A percentile compares a stretch with the other conserved stretches of the same genome.
Evolutionary conservation across 805 yeast genomes (phyloP).

Genomic region (Diddensiella caesifluorescens): DNA sequence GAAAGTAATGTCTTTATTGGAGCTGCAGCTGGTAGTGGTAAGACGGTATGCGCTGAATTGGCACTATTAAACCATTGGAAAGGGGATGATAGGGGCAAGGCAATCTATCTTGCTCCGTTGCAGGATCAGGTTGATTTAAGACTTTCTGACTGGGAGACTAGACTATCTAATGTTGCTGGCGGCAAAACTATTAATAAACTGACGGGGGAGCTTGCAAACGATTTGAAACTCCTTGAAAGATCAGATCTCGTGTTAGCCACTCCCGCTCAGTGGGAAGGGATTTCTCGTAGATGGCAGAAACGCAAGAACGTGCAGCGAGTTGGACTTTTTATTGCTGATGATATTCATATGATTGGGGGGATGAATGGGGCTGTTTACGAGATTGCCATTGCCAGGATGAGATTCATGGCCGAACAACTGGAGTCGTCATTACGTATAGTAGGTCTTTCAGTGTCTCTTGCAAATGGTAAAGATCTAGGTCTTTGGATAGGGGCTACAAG

Average conservation of each 20-base stretch:
- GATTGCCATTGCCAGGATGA: constrained; percentile 60
- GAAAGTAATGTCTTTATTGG: constrained; percentile 63
- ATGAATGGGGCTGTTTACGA: constrained; percentile 62
- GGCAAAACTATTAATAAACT: constrained; percentile 56
- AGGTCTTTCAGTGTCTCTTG: constrained; percentile 63
- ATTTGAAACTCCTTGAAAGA: constrained; percentile 49
- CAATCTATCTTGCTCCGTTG: constrained; percentile 63
- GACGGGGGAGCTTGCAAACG: constrained; percentile 51
- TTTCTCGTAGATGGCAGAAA: constrained; percentile 80
- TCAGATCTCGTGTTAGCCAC: constrained; percentile 72
- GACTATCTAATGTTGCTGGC: constrained; percentile 37
- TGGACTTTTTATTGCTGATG: constrained; percentile 67
- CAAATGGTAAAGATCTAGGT: constrained; percentile 72
- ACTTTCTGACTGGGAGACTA: constrained; percentile 44
- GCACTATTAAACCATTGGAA: constrained; percentile 71
- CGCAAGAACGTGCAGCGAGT: constrained; percentile 61
- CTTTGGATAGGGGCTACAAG: constrained; percentile 80
- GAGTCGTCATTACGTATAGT: constrained; percentile 54
- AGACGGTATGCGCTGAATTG: constrained; percentile 63
- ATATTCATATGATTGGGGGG: constrained; percentile 64
- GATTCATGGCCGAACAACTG: constrained; percentile 63
- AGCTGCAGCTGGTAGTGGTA: constrained; percentile 71
- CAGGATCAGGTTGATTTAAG: constrained; percentile 50
- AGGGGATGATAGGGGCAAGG: constrained; percentile 55
- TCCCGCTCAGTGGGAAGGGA: constrained; percentile 66